A percentile compares a stretch with the other conserved stretches of the same genome.
phyloP scores from a whole-genome alignment of 83 land plant species.

The Picea abies region DNA sequence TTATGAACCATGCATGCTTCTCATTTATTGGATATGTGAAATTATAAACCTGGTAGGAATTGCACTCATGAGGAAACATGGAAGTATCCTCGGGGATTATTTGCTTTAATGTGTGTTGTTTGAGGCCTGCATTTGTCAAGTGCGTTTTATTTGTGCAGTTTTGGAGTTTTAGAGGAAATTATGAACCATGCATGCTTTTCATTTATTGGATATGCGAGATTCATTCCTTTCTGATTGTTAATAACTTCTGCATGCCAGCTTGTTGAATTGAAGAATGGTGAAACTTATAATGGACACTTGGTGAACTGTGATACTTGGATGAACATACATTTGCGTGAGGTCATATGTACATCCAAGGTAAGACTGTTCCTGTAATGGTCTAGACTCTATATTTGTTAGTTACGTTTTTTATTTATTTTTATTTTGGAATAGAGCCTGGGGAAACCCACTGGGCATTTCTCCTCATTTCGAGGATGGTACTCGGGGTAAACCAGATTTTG shows the following conservation, averaged over 20 bases:
- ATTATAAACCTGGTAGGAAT: not conserved
- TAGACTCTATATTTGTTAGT: not conserved
- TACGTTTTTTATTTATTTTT: no score
- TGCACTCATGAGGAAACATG: not conserved
- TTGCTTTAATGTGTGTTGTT: not conserved
- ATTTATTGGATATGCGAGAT: not conserved
- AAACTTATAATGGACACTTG: constrained; percentile 98
- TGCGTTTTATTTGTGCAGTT: no score
- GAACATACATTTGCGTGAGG: constrained; percentile 99
- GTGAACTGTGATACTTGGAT: constrained; percentile 99
- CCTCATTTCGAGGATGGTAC: no score
- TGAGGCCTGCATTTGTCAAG: not conserved
- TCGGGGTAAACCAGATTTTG: no score
- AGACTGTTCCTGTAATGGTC: not conserved
- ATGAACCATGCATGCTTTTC: not conserved
- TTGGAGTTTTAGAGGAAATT: not conserved
- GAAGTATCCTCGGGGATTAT: not conserved
- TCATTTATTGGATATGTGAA: not conserved
- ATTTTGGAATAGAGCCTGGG: no score
- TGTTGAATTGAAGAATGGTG: constrained; percentile 98
- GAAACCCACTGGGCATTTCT: no score
- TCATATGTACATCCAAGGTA: constrained; percentile 98
- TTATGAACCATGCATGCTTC: not conserved
- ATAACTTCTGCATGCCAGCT: constrained; percentile 40
- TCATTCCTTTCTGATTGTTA: not conserved